phyloP scores from a whole-genome alignment of 768 basidiomycete genomes.

The Xanthoconium purpureum region DNA sequence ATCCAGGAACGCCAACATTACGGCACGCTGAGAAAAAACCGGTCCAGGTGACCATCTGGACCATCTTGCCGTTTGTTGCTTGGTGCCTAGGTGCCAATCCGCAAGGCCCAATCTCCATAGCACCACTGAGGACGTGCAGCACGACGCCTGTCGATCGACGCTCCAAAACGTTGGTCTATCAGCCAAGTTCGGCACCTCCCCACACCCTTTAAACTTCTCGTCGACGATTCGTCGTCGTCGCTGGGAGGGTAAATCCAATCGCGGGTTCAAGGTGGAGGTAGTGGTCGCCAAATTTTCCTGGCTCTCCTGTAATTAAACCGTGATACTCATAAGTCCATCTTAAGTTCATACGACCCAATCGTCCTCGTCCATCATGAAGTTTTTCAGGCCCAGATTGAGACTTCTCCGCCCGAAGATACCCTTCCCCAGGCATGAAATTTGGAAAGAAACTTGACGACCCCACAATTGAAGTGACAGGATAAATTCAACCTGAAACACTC shows the following conservation, averaged over 20 bases:
- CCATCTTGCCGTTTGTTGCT: background rate
- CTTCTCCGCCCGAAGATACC: background rate
- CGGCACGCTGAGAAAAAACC: conserved; percentile 8
- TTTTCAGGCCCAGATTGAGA: background rate
- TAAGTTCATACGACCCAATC: too few species aligned
- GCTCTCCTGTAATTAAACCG: too few species aligned
- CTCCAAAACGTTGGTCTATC: too few species aligned
- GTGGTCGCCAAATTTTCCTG: too few species aligned
- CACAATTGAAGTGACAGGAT: background rate
- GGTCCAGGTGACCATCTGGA: conserved; percentile 5
- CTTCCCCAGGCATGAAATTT: too few species aligned
- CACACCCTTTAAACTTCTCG: too few species aligned
- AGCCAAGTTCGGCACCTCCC: too few species aligned
- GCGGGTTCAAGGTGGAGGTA: background rate
- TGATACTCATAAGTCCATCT: too few species aligned
- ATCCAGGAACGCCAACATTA: conserved; percentile 20
- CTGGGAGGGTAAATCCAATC: too few species aligned
- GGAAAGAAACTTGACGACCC: conserved; percentile 4
- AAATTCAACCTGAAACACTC: conserved; percentile 3
- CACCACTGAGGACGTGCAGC: background rate
- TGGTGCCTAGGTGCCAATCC: background rate
- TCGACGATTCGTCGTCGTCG: too few species aligned
- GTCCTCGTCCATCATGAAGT: too few species aligned
- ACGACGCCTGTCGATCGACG: too few species aligned
- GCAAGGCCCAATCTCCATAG: background rate